Conservation (phyloP, 78 protist species). For the Dictyostelium capitatum region DNA sequence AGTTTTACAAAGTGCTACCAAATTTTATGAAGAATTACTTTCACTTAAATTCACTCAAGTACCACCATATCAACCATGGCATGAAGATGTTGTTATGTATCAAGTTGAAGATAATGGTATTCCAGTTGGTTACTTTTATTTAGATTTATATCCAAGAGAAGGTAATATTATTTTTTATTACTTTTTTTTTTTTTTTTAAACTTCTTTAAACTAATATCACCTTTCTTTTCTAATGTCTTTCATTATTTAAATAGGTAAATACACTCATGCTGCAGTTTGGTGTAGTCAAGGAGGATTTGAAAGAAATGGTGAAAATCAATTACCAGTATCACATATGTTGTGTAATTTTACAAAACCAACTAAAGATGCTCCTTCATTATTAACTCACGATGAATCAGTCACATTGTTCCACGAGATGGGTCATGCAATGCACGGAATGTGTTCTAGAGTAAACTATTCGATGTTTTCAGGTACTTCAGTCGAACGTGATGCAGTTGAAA, state of each 20-base stretch:
- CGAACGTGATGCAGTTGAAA: slow-evolving; percentile 85
- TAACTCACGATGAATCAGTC: slow-evolving; percentile 80
- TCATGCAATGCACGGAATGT: slow-evolving; percentile 72
- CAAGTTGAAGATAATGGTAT: background rate
- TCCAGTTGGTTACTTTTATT: slow-evolving; percentile 74
- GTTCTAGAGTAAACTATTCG: slow-evolving; percentile 16
- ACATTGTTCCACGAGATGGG: slow-evolving; percentile 88
- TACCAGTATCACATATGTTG: slow-evolving; percentile 57
- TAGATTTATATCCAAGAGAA: slow-evolving; percentile 88
- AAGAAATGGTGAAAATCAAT: slow-evolving; percentile 29
- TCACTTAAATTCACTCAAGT: slow-evolving; percentile 50
- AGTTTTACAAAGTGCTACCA: slow-evolving; percentile 68
- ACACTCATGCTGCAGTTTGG: slow-evolving; percentile 80
- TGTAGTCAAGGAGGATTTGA: slow-evolving; percentile 24
- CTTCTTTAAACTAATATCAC: too few species aligned
- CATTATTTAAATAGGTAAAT: slow-evolving; percentile 24
- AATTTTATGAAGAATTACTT: slow-evolving; percentile 65
- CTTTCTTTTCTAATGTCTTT: too few species aligned
- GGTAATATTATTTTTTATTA: too few species aligned
- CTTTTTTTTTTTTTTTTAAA: too few species aligned
- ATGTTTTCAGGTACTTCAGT: slow-evolving; percentile 81
- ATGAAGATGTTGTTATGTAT: slow-evolving; percentile 70
- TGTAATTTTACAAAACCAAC: slow-evolving; percentile 85
- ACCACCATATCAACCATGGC: slow-evolving; percentile 25
- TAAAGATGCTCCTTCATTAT: slow-evolving; percentile 69